Conservation (phyloP, 768 basidiomycete genomes). For the Cystobasidium onofrii region DNA sequence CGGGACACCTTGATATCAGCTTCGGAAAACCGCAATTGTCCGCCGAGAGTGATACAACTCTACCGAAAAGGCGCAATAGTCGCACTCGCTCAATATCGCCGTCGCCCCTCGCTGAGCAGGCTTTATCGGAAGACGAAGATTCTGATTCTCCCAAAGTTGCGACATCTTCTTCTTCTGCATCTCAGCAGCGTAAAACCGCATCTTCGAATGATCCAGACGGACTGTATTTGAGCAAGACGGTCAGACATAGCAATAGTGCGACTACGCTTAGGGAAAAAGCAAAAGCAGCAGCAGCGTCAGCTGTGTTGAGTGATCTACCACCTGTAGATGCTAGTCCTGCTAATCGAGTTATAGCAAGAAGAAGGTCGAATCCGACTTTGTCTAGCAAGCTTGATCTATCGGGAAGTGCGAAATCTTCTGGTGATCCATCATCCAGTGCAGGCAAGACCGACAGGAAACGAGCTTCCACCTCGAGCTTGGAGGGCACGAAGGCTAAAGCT, state of each 20-base stretch:
- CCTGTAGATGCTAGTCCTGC: neutral
- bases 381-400: slow-evolving; percentile 1
- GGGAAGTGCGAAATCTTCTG: neutral
- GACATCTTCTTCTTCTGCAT: neutral
- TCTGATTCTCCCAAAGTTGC: neutral
- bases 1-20: neutral
- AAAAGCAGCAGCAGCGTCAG: neutral
- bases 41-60: neutral
- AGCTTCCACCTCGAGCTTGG: neutral
- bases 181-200: neutral
- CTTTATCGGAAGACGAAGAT: neutral
- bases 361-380: neutral
- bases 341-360: slow-evolving; percentile 1
- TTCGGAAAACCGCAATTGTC: neutral
- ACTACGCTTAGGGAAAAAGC: neutral
- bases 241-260: slow-evolving; percentile 3
- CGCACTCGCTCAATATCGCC: neutral
- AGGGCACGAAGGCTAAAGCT: neutral
- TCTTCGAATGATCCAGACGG: neutral
- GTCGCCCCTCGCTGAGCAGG: neutral
- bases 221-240: neutral
- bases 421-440: neutral
- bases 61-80: neutral
- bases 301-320: neutral
- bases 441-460: neutral